Percentiles rank a stretch among this genome's conserved stretches.
phyloP scores from a whole-genome alignment of 192 early-diverging fungal genomes.

The Chytriomyces sp. region DNA sequence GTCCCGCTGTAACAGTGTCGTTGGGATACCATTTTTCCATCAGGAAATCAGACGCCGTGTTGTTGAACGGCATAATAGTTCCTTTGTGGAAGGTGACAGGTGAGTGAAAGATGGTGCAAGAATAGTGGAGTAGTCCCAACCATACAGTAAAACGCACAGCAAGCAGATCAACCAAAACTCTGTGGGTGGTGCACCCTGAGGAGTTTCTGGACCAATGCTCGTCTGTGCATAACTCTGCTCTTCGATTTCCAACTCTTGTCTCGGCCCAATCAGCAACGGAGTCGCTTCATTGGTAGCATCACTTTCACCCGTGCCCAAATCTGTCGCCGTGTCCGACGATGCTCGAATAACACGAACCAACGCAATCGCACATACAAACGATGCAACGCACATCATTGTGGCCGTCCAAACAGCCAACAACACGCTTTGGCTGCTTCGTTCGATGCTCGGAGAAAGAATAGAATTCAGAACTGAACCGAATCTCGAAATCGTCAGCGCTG shows the following conservation, averaged over 20 bases:
- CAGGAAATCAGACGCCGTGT: slow-evolving; percentile 58
- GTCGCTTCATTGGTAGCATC: too few species aligned
- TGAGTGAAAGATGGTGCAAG: too few species aligned
- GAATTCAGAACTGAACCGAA: slow-evolving; percentile 38
- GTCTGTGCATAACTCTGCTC: too few species aligned
- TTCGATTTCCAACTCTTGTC: too few species aligned
- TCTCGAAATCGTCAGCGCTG: slow-evolving; percentile 23
- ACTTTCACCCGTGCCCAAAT: too few species aligned
- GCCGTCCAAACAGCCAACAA: slow-evolving; percentile 53
- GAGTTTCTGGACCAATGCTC: background rate
- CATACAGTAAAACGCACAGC: slow-evolving; percentile 59
- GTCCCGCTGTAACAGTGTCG: slow-evolving; percentile 54
- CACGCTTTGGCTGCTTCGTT: slow-evolving; percentile 17
- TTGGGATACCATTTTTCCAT: slow-evolving; percentile 64
- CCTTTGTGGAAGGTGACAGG: too few species aligned
- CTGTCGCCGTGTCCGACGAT: background rate
- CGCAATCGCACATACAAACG: slow-evolving; percentile 46
- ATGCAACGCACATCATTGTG: slow-evolving; percentile 48
- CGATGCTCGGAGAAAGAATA: slow-evolving; percentile 32
- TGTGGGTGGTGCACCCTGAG: slow-evolving; percentile 31
- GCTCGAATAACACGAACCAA: slow-evolving; percentile 41
- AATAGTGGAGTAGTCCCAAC: background rate
- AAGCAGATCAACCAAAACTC: slow-evolving; percentile 60
- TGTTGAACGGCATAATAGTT: slow-evolving; percentile 62
- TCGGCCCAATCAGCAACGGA: too few species aligned